A percentile compares a stretch with the other conserved stretches of the same genome.
phyloP scores from a whole-genome alignment of 768 basidiomycete species.

The Pisolithus sp. region DNA sequence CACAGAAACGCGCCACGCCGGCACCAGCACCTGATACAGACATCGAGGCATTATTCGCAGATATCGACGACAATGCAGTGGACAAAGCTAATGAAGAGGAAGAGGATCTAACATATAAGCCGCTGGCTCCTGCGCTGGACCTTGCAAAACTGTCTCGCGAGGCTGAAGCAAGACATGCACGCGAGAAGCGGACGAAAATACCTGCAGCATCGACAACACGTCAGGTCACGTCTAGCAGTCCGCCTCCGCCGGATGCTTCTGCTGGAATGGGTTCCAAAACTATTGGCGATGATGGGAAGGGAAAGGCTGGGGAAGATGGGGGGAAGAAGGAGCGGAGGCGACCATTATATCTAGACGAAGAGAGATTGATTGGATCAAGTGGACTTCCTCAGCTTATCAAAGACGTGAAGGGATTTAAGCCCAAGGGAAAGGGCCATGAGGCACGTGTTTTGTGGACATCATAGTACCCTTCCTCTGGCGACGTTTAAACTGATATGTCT shows the following conservation, averaged over 20 bases:
- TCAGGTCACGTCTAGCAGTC: constrained; percentile 43
- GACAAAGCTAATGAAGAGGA: constrained; percentile 40
- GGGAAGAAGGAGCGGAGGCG: constrained; percentile 25
- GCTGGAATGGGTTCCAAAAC: constrained; percentile 19
- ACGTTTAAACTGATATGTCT: neutral
- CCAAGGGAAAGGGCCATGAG: constrained; percentile 90
- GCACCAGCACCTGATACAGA: constrained; percentile 21
- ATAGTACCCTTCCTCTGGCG: neutral
- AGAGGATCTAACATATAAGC: constrained; percentile 36
- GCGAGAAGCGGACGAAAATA: constrained; percentile 14
- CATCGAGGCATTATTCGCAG: constrained; percentile 39
- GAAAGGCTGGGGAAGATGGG: constrained; percentile 16
- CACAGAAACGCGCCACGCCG: constrained; percentile 20
- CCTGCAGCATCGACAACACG: constrained; percentile 34
- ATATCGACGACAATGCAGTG: constrained; percentile 46
- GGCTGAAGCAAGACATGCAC: constrained; percentile 44
- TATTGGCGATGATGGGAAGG: constrained; percentile 6
- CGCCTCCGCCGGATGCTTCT: constrained; percentile 27
- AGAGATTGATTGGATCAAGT: constrained; percentile 57
- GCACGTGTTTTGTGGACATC: constrained; percentile 33
- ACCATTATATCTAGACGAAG: constrained; percentile 65
- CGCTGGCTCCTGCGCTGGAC: constrained; percentile 47
- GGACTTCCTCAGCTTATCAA: constrained; percentile 81
- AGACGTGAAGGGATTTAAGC: constrained; percentile 69
- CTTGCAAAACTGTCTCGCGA: constrained; percentile 47